phyloP scores from a whole-genome alignment of 139 green algal species.

The Trebouxia sp. region DNA sequence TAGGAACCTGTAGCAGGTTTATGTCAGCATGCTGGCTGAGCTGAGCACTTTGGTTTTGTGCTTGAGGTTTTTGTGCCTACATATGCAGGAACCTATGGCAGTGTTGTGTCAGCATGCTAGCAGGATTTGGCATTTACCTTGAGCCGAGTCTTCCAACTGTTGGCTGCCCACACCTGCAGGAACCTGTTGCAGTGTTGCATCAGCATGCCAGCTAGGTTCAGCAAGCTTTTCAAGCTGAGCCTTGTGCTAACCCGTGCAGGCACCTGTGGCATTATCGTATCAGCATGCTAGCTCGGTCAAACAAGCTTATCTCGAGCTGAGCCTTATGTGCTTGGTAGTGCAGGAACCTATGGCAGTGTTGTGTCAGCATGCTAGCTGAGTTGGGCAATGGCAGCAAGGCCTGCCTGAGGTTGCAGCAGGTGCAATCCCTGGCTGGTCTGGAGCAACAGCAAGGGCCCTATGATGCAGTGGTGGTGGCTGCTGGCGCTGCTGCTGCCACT shows the following conservation, averaged over 20 bases:
- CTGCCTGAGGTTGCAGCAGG: background rate
- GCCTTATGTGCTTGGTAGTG: background rate
- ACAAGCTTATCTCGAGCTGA: background rate
- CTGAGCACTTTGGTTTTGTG: background rate
- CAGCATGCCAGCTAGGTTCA: too few relatives aligned
- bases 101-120: background rate
- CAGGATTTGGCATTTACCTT: too few relatives aligned
- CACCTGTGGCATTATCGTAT: background rate
- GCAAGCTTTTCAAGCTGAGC: background rate
- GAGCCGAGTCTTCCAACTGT: too few relatives aligned
- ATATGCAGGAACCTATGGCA: conserved; percentile 6
- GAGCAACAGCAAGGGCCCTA: conserved; percentile 37
- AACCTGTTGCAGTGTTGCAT: too few relatives aligned
- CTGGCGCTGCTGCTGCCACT: conserved; percentile 60
- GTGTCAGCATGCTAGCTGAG: background rate
- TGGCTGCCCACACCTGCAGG: too few relatives aligned
- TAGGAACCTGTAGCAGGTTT: too few relatives aligned
- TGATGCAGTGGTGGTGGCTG: conserved; percentile 66
- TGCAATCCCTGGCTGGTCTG: conserved; percentile 53
- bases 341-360: conserved; percentile 8
- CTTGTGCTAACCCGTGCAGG: too few relatives aligned
- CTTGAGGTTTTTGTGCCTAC: background rate
- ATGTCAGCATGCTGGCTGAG: too few relatives aligned
- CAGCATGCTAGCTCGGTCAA: too few relatives aligned
- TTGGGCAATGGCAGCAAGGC: background rate